Evolutionary conservation across 2,329 filamentous ascomycete species (phyloP), one percentile per base, ranked within the genome.

Genomic region (Stromatinia cepivora): DNA sequence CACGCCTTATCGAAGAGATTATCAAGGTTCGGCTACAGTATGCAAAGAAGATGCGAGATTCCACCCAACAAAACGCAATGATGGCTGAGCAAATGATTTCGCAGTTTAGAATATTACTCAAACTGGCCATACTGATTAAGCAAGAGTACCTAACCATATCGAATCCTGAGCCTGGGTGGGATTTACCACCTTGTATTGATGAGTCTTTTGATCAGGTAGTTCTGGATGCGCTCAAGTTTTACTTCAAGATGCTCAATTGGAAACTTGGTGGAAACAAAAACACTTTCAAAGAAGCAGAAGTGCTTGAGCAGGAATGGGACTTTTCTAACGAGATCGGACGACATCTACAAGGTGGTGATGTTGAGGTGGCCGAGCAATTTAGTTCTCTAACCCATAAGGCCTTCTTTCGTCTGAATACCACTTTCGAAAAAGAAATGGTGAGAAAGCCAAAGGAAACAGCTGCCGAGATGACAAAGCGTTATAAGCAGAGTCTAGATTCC

Each of bases 161-260:
- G 31, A 88, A 92, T 74, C 91, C 93, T 0, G 92, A 98, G 79
- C 88, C 91, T 28, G 94, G 95, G 59, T 99, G 95, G 95, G 93
- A 98, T 75, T 82, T 98, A 67, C 95, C 95, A 3, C 93, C 94
- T 11, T 97, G 94, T 80, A 96, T 99, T 73, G 95, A 98, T 78
- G 95, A 99, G 78, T 93, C 93, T 54, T 99, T 98, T 76, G 95
- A 98, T 78, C 87, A 90, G 46, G 92, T 96, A 25, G 92, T 98
- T 13, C 81, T 99, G 56, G 94, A 97, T 76, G 94, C 94, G 0
- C 84, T 99, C 75, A 96, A 94, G 79, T 98, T 97, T 80, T 99
- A 99, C 81, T 99, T 99, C 85, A 95, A 94, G 79, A 94, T 99
- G 87, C 84, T 99, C 57, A 97, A 98, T 78, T 98, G 94, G 93